phyloP scores from a whole-genome alignment of 352 stramenopile species.

The Globisporangium acanthophoron region DNA sequence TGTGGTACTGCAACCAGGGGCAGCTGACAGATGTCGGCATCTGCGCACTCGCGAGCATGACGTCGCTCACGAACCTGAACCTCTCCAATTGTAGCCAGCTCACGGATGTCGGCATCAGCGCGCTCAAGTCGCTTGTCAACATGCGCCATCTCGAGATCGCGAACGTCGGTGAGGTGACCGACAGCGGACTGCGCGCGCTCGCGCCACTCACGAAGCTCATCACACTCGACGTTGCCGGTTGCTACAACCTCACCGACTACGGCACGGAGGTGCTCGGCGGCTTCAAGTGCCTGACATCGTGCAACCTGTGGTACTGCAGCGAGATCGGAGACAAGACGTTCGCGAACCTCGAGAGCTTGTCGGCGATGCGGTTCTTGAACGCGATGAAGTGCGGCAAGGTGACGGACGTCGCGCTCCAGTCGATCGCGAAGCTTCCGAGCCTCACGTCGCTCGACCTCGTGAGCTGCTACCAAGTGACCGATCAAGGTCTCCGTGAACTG shows the following conservation, averaged over 20 bases:
- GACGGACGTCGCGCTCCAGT: conserved; percentile 40
- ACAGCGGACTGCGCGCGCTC: conserved; percentile 45
- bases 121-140: conserved; percentile 47
- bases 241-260: conserved; percentile 75
- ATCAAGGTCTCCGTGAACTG: conserved; percentile 40
- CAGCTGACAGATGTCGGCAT: conserved; percentile 64
- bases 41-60: conserved; percentile 32
- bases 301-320: conserved; percentile 82
- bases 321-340: conserved; percentile 69
- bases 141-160: conserved; percentile 66
- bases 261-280: conserved; percentile 51
- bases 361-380: conserved; percentile 70
- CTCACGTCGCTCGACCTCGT: conserved; percentile 73
- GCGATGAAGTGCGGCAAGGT: conserved; percentile 80
- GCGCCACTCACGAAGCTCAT: conserved; percentile 49
- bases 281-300: conserved; percentile 54
- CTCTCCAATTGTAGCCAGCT: conserved; percentile 78
- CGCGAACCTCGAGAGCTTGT: conserved; percentile 36
- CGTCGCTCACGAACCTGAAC: conserved; percentile 63
- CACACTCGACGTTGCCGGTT: conserved; percentile 65
- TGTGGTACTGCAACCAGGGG: conserved; percentile 83
- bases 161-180: conserved; percentile 69
- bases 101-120: conserved; percentile 49
- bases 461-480: conserved; percentile 68
- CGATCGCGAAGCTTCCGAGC: conserved; percentile 41